Evolutionary conservation across 1,284 basidiomycete species (phyloP).

Genomic region (Schizophyllum commune): DNA sequence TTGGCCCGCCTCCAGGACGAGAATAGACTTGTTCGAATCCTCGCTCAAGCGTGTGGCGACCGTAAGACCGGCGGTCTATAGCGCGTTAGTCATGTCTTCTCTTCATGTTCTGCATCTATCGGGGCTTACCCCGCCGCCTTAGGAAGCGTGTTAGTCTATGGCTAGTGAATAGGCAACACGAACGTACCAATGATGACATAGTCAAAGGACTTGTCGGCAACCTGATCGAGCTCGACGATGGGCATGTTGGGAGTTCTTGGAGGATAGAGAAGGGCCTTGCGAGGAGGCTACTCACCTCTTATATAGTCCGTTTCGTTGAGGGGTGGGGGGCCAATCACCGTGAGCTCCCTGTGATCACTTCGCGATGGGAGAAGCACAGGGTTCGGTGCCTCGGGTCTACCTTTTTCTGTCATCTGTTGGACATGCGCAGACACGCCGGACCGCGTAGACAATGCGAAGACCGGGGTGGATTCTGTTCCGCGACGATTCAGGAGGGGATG

Average conservation of each 20-base stretch:
- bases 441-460: too few relatives aligned
- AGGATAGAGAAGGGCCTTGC: background rate
- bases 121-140: background rate
- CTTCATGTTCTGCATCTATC: background rate
- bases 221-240: background rate
- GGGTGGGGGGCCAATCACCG: too few relatives aligned
- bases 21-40: slow-evolving; percentile 28
- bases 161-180: background rate
- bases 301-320: background rate
- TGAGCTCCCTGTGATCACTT: background rate
- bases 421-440: background rate
- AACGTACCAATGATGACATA: slow-evolving; percentile 8
- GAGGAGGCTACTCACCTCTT: background rate
- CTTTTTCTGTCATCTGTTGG: background rate
- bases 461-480: too few relatives aligned
- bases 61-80: slow-evolving; percentile 6
- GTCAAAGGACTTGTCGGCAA: slow-evolving; percentile 5
- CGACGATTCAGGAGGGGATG: too few relatives aligned
- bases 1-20: slow-evolving; percentile 33
- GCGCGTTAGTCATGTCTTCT: background rate
- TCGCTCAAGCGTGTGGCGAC: slow-evolving; percentile 37
- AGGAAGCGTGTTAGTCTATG: background rate
- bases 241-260: background rate
- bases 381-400: background rate
- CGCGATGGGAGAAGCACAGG: background rate